Base-by-base conservation (phyloP, 805 yeast species). In the Cyberlindnera maclurae region DNA sequence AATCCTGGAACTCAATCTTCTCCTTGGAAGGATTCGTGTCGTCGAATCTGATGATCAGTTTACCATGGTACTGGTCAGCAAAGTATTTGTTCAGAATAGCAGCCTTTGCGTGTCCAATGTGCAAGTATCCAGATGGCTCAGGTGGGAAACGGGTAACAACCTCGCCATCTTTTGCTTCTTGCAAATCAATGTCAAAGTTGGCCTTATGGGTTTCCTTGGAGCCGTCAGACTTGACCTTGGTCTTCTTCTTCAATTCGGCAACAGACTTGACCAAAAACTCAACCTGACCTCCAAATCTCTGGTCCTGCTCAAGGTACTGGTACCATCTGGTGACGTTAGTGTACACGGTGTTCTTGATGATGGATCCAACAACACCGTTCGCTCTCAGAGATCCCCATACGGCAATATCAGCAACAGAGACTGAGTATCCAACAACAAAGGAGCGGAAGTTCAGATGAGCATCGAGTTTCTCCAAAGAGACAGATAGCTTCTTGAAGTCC, bases 61-160 rank as follows among this genome's bases (percentile, higher is more conserved):
- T 93, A 62, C 99, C 99, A 58, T 93, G 83, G 73, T 90, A 93
- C 58, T 77, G 82, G 54, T 86, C 81, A 35, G 99, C 98, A 68
- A 93, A 90, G 69, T 89, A 90, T 66, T 93, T 93, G 70, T 93
- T 93, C 60, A 93, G 75, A 42, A 93, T 73, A 39, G 99, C 99
- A 45, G 98, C 98, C 67, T 93, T 93, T 44, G 96, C 98, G 61
- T 93, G 99, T 52, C 99, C 99, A 66, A 93, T 93, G 67, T 93
- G 99, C 65, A 93, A 75, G 65, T 89, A 93, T 68, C 99, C 99
- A 67, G 95, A 85, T 44, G 99, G 99, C 70, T 93, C 99, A 49
- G 99, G 99, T 43, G 96, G 98, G 79, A 93, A 93, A 68, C 99
- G 83, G 39, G 98, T 94, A 39, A 94, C 97, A 41, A 93, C 99